Evolutionary conservation across 805 yeast genomes (phyloP).

Genomic region (Cyberlindnera subsufficiens): DNA sequence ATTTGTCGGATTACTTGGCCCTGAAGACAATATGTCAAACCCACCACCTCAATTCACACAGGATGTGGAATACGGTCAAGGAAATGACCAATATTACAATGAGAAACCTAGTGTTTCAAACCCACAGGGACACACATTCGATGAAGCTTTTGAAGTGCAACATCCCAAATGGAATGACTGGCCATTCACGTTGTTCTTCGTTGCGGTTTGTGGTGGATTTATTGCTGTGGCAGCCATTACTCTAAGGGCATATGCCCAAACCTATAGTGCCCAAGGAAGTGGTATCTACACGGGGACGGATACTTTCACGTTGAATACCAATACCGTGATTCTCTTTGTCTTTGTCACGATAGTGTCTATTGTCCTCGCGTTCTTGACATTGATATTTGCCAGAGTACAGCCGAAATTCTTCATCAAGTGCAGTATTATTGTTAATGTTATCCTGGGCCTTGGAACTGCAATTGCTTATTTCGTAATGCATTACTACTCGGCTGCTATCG

Average conservation of each 20-base stretch:
- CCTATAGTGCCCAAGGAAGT: slow-evolving; percentile 51
- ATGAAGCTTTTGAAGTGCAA: slow-evolving; percentile 61
- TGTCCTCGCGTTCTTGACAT: slow-evolving; percentile 49
- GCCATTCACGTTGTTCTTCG: slow-evolving; percentile 55
- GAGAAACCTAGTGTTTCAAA: slow-evolving; percentile 32
- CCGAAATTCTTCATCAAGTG: slow-evolving; percentile 64
- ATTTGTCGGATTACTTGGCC: neutral
- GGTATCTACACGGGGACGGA: slow-evolving; percentile 51
- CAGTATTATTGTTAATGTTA: slow-evolving; percentile 61
- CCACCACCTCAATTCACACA: slow-evolving; percentile 21
- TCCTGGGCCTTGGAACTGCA: slow-evolving; percentile 69
- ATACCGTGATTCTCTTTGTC: slow-evolving; percentile 64
- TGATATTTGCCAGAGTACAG: slow-evolving; percentile 54
- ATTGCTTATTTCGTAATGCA: slow-evolving; percentile 62
- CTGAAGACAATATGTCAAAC: neutral
- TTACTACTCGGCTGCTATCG: slow-evolving; percentile 79
- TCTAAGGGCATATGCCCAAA: slow-evolving; percentile 54
- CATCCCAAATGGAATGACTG: slow-evolving; percentile 67
- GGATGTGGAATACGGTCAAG: slow-evolving; percentile 15
- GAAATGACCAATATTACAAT: slow-evolving; percentile 7
- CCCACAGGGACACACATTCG: slow-evolving; percentile 43
- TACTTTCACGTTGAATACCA: slow-evolving; percentile 65
- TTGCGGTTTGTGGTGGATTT: slow-evolving; percentile 54
- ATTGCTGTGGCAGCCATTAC: slow-evolving; percentile 65
- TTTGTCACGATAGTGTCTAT: slow-evolving; percentile 59